These are phyloP conservation scores for Candida succiphila DNA, from an alignment of 805 yeast genomes.

Conservation along the genomic window DNA sequence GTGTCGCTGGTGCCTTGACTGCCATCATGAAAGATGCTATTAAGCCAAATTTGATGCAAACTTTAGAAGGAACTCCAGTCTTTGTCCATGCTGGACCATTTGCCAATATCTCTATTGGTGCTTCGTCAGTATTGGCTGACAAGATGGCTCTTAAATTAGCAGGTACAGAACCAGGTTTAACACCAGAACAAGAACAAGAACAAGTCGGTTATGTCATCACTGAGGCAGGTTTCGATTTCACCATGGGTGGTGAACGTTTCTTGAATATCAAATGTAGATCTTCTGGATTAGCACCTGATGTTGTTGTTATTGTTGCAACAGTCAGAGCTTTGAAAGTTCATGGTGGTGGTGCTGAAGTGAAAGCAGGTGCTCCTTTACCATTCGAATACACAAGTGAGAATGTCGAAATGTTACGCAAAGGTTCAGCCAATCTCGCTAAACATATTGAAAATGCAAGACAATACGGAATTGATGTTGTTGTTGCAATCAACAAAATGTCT, in stretches of 20 bases:
- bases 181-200: constrained; percentile 20
- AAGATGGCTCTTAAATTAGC: constrained; percentile 86
- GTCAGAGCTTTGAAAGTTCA: constrained; percentile 94
- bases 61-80: constrained; percentile 95
- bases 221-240: constrained; percentile 97
- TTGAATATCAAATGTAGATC: constrained; percentile 92
- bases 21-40: constrained; percentile 93
- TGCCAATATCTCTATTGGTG: constrained; percentile 96
- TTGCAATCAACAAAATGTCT: constrained; percentile 83
- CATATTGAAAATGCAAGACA: constrained; percentile 79
- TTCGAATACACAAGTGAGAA: constrained; percentile 73
- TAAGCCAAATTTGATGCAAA: constrained; percentile 95
- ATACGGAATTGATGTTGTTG: constrained; percentile 88
- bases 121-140: constrained; percentile 90
- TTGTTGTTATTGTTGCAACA: constrained; percentile 90
- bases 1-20: constrained; percentile 92
- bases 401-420: constrained; percentile 64
- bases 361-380: constrained; percentile 86
- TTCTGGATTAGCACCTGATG: constrained; percentile 80
- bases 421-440: constrained; percentile 82
- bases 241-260: constrained; percentile 99
- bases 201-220: constrained; percentile 83
- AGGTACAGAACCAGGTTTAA: constrained; percentile 43
- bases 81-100: constrained; percentile 98
- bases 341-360: constrained; percentile 96